These are phyloP conservation scores for Trypanosoma melophagium DNA, from an alignment of 208 protist species.

Conservation along the genomic window DNA sequence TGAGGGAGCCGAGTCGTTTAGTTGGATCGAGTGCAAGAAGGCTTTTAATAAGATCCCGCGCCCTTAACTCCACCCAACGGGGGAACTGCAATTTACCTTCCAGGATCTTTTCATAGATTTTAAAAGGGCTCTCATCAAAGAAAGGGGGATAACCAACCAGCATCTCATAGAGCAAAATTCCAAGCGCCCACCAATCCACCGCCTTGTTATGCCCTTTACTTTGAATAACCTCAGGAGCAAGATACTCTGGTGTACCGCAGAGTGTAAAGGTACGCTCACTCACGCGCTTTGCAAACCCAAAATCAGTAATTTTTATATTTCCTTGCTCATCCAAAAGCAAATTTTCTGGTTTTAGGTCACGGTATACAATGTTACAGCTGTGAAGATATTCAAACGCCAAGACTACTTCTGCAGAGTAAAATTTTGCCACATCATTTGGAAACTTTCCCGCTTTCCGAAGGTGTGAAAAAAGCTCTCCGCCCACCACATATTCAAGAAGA, in stretches of 20 bases:
- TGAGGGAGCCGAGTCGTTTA: conserved; percentile 88
- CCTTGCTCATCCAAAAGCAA: conserved; percentile 74
- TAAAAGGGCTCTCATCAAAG: conserved; percentile 91
- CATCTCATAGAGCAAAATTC: conserved; percentile 91
- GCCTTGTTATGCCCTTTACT: conserved; percentile 82
- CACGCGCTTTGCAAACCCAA: conserved; percentile 87
- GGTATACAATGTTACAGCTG: conserved; percentile 79
- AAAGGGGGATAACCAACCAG: conserved; percentile 89
- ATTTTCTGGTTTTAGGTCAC: conserved; percentile 90
- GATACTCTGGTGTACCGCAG: conserved; percentile 84
- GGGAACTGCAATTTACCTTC: conserved; percentile 83
- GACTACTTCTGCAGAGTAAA: conserved; percentile 91
- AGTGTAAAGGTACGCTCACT: conserved; percentile 82
- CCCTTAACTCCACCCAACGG: conserved; percentile 74
- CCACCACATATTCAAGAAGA: conserved; percentile 93
- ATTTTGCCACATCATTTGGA: conserved; percentile 89
- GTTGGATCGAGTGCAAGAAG: conserved; percentile 80
- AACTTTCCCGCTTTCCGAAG: conserved; percentile 91
- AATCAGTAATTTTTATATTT: conserved; percentile 90
- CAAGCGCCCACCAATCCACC: conserved; percentile 90
- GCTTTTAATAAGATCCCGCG: conserved; percentile 82
- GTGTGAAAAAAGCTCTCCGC: conserved; percentile 91
- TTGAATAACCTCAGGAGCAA: conserved; percentile 88
- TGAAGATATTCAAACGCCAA: conserved; percentile 89
- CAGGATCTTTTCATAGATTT: conserved; percentile 92